phyloP scores from a whole-genome alignment of 495 filamentous ascomycete genomes.

The Penicillium riverlandense region DNA sequence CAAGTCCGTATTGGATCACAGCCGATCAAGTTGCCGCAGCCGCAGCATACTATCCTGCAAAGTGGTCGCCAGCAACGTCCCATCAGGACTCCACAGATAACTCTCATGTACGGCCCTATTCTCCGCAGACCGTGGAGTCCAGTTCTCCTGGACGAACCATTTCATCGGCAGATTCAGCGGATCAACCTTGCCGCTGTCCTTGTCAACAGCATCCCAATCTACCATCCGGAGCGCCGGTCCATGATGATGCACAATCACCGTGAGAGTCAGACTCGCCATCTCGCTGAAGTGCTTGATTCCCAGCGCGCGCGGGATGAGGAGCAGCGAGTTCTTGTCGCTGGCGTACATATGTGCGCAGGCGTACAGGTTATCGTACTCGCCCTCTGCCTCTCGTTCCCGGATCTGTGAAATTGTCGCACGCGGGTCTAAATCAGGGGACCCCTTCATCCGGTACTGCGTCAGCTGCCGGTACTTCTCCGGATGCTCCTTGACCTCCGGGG shows the following conservation, averaged over 20 bases:
- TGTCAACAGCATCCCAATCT: slow-evolving; percentile 15
- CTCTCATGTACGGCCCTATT: slow-evolving; percentile 56
- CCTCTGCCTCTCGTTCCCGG: slow-evolving; percentile 16
- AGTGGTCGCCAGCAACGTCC: slow-evolving; percentile 54
- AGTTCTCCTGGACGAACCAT: slow-evolving; percentile 66
- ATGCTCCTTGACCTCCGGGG: slow-evolving; percentile 22
- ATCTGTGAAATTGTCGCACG: slow-evolving; percentile 5
- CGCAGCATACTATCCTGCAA: slow-evolving; percentile 55
- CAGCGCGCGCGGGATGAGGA: slow-evolving; percentile 54
- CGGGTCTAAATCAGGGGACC: slow-evolving; percentile 21
- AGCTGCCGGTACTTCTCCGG: slow-evolving; percentile 54
- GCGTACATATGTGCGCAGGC: slow-evolving; percentile 60
- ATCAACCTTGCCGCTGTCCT: not conserved
- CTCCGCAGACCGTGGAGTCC: slow-evolving; percentile 46
- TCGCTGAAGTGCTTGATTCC: slow-evolving; percentile 45
- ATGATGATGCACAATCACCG: slow-evolving; percentile 51
- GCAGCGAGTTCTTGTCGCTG: slow-evolving; percentile 60
- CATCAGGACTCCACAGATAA: slow-evolving; percentile 56
- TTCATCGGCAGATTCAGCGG: slow-evolving; percentile 28
- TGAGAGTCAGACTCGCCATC: slow-evolving; percentile 56
- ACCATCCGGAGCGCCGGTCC: slow-evolving; percentile 34
- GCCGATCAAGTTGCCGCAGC: slow-evolving; percentile 3
- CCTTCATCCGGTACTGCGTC: slow-evolving; percentile 48
- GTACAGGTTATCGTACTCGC: slow-evolving; percentile 49
- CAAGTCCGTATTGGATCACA: too few relatives aligned